These are phyloP conservation scores for Candida silvicultrix DNA, from an alignment of 805 yeast species.

Conservation along the genomic window DNA sequence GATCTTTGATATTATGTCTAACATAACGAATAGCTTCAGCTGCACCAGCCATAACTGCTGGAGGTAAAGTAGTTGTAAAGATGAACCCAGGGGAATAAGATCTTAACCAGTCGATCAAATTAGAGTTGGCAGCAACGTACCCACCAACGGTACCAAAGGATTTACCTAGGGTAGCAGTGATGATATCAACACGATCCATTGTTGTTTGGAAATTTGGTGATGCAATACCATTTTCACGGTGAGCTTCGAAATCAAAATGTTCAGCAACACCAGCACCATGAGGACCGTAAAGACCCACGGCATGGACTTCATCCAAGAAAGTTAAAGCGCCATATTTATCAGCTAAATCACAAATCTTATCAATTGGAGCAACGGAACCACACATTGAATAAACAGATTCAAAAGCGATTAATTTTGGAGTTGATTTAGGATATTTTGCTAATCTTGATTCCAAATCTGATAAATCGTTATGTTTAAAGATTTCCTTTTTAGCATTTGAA, in stretches of 20 bases:
- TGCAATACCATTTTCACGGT: slow-evolving; percentile 59
- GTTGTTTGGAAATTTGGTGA: slow-evolving; percentile 51
- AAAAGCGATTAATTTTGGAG: slow-evolving; percentile 93
- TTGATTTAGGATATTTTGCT: slow-evolving; percentile 73
- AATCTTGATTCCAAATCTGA: slow-evolving; percentile 75
- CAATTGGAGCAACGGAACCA: slow-evolving; percentile 94
- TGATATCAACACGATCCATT: slow-evolving; percentile 88
- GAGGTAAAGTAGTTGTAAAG: slow-evolving; percentile 95
- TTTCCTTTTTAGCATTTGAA: slow-evolving; percentile 81
- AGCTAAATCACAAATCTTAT: slow-evolving; percentile 88
- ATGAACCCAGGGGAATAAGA: slow-evolving; percentile 97
- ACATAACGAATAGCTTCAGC: slow-evolving; percentile 81
- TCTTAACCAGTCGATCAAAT: slow-evolving; percentile 89
- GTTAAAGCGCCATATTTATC: slow-evolving; percentile 97
- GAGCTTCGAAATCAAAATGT: slow-evolving; percentile 84
- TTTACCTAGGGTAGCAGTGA: slow-evolving; percentile 96
- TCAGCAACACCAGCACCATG: slow-evolving; percentile 99
- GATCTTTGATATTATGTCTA: slow-evolving; percentile 67
- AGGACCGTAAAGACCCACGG: slow-evolving; percentile 98
- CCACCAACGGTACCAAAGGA: slow-evolving; percentile 98
- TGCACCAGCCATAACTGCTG: slow-evolving; percentile 96
- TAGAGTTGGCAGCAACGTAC: slow-evolving; percentile 83
- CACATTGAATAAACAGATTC: slow-evolving; percentile 98
- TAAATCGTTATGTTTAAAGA: slow-evolving; percentile 88
- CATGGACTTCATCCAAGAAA: slow-evolving; percentile 96